Base-by-base conservation (phyloP, 1,139 yeast species). In the Yamadazyma jaroonii region DNA sequence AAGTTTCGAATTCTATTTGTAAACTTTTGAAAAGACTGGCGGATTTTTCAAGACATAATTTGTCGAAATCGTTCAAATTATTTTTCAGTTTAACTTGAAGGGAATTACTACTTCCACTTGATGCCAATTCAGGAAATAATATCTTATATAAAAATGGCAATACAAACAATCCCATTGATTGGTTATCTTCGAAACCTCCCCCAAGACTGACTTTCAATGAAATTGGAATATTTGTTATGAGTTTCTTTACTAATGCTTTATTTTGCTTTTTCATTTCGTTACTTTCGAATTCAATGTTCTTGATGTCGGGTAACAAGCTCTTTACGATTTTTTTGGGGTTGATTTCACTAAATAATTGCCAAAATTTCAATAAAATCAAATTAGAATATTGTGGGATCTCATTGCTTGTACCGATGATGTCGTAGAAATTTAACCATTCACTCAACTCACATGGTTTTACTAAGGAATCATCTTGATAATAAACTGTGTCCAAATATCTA, bases 351-450 rank as follows among this genome's bases (percentile, higher is more conserved):
- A 87, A 88, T 35, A 77, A 58, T 8, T 76, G 64, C 71, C 80
- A 84, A 38, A 83, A 77, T 38, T 83, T 84, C 50, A 85, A 56
- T 3, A 82, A 77, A 0, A 84, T 76, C 24, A 76, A 64, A 0
- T 81, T 64, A 8, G 77, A 65, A 53, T 85, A 87, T 28, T 72
- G 69, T 14, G 70, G 61, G 15, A 81, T 50, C 35, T 81, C 85
- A 29, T 44, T 38, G 43, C 63, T 68, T 37, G 4, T 13, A 31
- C 64, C 68, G 39, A 74, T 59, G 21, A 59, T 43, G 52, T 89
- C 97, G 46, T 79, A 76, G 54, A 83, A 84, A 45, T 64, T 73
- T 22, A 86, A 56, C 96, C 96, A 90, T 44, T 88, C 95, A 32
- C 87, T 77, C 10, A 88, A 61, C 30, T 61, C 65, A 10, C 77